A percentile compares a stretch with the other conserved stretches of the same genome.
These are phyloP conservation scores for Aspergillus wentii DNA, from an alignment of 495 filamentous ascomycete genomes.

Conservation along the genomic window DNA sequence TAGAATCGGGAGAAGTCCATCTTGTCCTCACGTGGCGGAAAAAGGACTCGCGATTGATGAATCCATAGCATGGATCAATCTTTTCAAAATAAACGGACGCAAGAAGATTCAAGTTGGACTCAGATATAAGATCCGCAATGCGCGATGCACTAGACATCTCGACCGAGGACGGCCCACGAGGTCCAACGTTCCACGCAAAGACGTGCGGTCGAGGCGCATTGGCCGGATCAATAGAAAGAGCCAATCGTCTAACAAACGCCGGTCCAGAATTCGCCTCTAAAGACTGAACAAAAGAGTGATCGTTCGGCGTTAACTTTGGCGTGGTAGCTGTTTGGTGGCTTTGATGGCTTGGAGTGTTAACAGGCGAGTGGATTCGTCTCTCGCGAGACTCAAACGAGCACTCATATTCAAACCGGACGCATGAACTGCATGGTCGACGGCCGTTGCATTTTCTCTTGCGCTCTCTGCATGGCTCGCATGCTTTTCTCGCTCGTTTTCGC, in stretches of 20 bases:
- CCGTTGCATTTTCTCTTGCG: constrained; percentile 49
- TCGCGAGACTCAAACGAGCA: constrained; percentile 29
- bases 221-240: constrained; percentile 41
- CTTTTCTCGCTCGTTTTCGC: constrained; percentile 31
- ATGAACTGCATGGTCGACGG: constrained; percentile 37
- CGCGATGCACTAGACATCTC: constrained; percentile 2
- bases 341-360: not conserved
- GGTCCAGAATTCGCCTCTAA: constrained; percentile 47
- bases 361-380: constrained; percentile 5
- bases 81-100: constrained; percentile 43
- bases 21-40: constrained; percentile 21
- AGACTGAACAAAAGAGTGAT: constrained; percentile 17
- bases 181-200: constrained; percentile 50
- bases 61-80: constrained; percentile 43
- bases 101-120: constrained; percentile 26
- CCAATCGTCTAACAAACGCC: constrained; percentile 45
- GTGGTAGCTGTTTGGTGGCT: no score
- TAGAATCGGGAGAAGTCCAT: constrained; percentile 18
- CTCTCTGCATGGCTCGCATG: constrained; percentile 44
- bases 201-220: constrained; percentile 45
- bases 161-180: constrained; percentile 17
- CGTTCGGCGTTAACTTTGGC: no score
- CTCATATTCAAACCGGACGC: constrained; percentile 40
- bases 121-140: constrained; percentile 31
- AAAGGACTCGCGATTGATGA: constrained; percentile 33